Evolutionary conservation across 352 stramenopile genomes (phyloP).

Genomic region (Phytophthora foliorum): DNA sequence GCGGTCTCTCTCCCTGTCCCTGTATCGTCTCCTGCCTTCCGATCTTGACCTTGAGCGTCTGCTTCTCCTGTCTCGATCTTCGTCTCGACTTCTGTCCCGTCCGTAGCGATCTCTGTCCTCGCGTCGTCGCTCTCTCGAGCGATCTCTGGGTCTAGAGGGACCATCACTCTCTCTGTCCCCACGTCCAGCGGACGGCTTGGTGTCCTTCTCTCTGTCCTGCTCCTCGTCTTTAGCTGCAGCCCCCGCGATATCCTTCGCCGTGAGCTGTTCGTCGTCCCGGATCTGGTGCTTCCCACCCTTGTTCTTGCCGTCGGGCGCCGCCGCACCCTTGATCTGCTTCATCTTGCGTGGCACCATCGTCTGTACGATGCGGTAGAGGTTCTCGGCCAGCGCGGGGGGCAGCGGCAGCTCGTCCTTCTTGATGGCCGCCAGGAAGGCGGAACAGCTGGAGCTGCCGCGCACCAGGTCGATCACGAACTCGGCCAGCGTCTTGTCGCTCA

Average conservation of each 20-base stretch:
- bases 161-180: conserved; percentile 25
- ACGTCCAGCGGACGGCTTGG: conserved; percentile 7
- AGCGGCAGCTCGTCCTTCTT: conserved; percentile 73
- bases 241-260: conserved; percentile 68
- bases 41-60: conserved; percentile 57
- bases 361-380: conserved; percentile 85
- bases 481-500: conserved; percentile 97
- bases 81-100: conserved; percentile 39
- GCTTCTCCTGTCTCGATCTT: conserved; percentile 37
- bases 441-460: conserved; percentile 74
- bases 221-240: conserved; percentile 42
- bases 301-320: not conserved
- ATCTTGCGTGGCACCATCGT: conserved; percentile 77
- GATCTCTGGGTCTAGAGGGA: conserved; percentile 23
- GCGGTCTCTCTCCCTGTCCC: conserved; percentile 35
- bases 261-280: conserved; percentile 75
- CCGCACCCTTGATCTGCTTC: conserved; percentile 19
- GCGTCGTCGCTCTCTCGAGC: conserved; percentile 20
- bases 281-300: conserved; percentile 53
- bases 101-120: conserved; percentile 29
- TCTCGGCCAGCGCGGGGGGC: conserved; percentile 70
- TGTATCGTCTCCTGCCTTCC: conserved; percentile 27
- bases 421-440: conserved; percentile 66
- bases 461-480: conserved; percentile 97
- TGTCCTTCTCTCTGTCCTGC: conserved; percentile 12